Base-by-base conservation (phyloP, 1,139 yeast genomes). In the Saccharomyces hybrid region DNA sequence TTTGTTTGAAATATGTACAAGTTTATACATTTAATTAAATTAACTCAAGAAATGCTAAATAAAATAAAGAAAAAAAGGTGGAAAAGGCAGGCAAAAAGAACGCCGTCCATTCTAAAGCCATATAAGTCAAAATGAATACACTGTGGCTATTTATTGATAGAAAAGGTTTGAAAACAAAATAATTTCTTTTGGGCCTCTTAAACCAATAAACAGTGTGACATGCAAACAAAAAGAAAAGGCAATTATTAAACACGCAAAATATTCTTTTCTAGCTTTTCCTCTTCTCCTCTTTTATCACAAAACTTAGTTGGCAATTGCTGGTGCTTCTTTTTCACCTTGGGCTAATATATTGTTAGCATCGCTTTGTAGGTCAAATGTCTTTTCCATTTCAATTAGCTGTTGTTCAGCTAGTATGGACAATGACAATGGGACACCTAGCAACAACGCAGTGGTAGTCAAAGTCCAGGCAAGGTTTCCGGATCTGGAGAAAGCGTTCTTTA, bases 321-420 rank as follows among this genome's bases (percentile, higher is more conserved):
- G 61, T 29, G 64, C 62, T 49, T 61, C 63, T 51, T 64, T 63
- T 52, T 86, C 81, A 58, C 88, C 88, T 60, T 91, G 86, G 53
- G 95, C 90, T 66, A 88, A 77, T 52, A 88, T 84, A 61, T 86
- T 95, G 68, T 84, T 88, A 42, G 95, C 88, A 58, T 88, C 85
- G 73, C 87, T 90, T 71, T 86, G 91, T 70, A 89, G 78, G 64
- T 86, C 83, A 80, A 90, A 84, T 70, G 89, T 95, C 77, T 88
- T 88, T 77, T 91, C 97, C 86, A 89, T 82, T 75, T 91, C 97
- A 71, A 84, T 84, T 70, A 91, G 80, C 76, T 91, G 97, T 68
- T 90, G 93, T 77, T 91, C 99, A 59, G 91, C 84, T 67, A 91
- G 79, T 63, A 91, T 87, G 53, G 97, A 88, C 68, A 93, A 78